Percentiles rank a stretch among this genome's conserved stretches.
These are phyloP conservation scores for Ciborinia camelliae DNA, from an alignment of 2,329 filamentous ascomycete species.

Conservation along the genomic window DNA sequence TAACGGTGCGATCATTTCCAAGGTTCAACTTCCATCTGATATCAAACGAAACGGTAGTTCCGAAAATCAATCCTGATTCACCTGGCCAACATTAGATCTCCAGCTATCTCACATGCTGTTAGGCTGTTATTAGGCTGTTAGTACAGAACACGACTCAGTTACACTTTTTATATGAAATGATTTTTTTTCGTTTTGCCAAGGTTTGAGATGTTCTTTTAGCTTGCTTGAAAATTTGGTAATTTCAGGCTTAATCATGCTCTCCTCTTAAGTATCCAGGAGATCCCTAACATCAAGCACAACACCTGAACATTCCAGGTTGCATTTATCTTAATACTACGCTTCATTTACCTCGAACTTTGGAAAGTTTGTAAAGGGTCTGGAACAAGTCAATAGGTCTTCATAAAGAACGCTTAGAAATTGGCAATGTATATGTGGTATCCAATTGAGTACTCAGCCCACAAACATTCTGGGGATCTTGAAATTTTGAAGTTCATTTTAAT, in stretches of 20 bases:
- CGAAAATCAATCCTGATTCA: neutral
- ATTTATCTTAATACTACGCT: conserved; percentile 1
- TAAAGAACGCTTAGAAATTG: neutral
- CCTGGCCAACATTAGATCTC: neutral
- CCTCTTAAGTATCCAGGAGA: neutral
- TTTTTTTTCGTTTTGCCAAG: neutral
- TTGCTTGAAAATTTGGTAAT: conserved; percentile 2
- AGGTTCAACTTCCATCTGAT: too few relatives aligned
- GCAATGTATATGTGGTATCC: neutral
- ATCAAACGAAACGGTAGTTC: conserved; percentile 7
- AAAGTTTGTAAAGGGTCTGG: neutral
- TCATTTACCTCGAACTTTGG: neutral
- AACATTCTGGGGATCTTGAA: neutral
- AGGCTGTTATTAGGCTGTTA: too few relatives aligned
- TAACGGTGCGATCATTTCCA: neutral
- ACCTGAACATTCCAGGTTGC: neutral
- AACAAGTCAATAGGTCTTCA: neutral
- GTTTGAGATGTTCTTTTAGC: neutral
- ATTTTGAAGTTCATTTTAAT: neutral
- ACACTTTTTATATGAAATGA: neutral
- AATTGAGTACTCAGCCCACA: neutral
- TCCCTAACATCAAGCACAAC: neutral
- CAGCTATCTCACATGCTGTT: neutral
- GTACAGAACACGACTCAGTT: neutral
- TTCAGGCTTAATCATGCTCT: neutral